A percentile compares a stretch with the other conserved stretches of the same genome.
Conservation (phyloP, 75 land plant genomes). For the Pseudotsuga menziesii region DNA sequence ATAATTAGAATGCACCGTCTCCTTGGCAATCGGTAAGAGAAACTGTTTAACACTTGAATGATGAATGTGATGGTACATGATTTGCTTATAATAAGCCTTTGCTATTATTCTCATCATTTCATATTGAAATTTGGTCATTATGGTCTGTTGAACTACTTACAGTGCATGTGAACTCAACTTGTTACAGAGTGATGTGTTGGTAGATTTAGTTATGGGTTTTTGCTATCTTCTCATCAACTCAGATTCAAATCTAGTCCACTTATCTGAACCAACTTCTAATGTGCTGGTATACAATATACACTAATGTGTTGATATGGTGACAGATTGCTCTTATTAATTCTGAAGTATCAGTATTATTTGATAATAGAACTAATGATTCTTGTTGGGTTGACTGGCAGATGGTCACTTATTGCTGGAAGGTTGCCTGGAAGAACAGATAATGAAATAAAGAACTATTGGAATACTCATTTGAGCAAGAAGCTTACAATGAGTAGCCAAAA, state of each 20-base stretch:
- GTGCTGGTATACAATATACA: too few relatives aligned
- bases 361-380: too few relatives aligned
- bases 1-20: conserved; percentile 29
- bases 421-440: conserved; percentile 8
- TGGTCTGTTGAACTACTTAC: background rate
- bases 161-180: too few relatives aligned
- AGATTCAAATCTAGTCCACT: too few relatives aligned
- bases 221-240: too few relatives aligned
- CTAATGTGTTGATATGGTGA: too few relatives aligned
- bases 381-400: background rate
- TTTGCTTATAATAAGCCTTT: background rate
- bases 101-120: background rate
- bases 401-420: conserved; percentile 10
- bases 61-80: background rate
- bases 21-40: conserved; percentile 29
- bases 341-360: too few relatives aligned
- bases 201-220: too few relatives aligned
- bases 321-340: too few relatives aligned
- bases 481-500: background rate
- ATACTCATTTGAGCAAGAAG: conserved; percentile 10
- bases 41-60: background rate
- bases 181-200: too few relatives aligned
- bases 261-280: too few relatives aligned
- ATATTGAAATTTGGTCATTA: background rate
- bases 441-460: conserved; percentile 10